Base-by-base conservation (phyloP, 768 basidiomycete species). In the Baorangia bicolor region DNA sequence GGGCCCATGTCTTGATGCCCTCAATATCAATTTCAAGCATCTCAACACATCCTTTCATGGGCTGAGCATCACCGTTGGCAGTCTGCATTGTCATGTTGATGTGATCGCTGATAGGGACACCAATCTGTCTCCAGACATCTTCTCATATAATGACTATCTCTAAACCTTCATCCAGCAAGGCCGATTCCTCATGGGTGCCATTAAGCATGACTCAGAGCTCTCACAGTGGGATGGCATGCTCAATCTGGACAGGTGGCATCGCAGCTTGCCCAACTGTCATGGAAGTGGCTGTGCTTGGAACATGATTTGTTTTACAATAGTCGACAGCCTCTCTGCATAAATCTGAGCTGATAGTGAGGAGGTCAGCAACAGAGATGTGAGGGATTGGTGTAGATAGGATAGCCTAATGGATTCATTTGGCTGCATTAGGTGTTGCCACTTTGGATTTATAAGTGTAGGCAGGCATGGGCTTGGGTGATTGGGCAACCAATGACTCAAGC, bases 81-180 rank as follows among this genome's bases (percentile, higher is more conserved):
- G 58, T 62, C 20, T 69, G 56, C 65, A 69, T 69, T 1, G 28
- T 57, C 58, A 70, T 63, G 18, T 33, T 30, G 10, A 51, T 39
- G 25, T 47, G 42, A n/a, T 50, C 25, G 20, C 67, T 69, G 14
- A 64, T 39, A 5, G 8, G 64, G 3, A 21, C 52, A n/a, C 42
- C 57, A 18, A 54, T 56, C 56, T 40, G 49, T 12, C 2, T 28
- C 44, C 58, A 64, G 21, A 62, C 25, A 27, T 69, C 64, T 18
- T 58, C 55, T 2, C 53, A 5, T 2, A 71, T 52, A 4, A 71
- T 49, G 20, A 71, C 64, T 14, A 69, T 68, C 40, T 70, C 63
- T 9, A 61, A 69, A 18, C 66, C 50, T 31, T 56, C 40, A 11
- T 59, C 46, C 1, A 59, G 34, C 16, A 59, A 8, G 0, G 13